These are phyloP conservation scores for Ganoderma sinense DNA, from an alignment of 1,284 basidiomycete species.

Conservation along the genomic window DNA sequence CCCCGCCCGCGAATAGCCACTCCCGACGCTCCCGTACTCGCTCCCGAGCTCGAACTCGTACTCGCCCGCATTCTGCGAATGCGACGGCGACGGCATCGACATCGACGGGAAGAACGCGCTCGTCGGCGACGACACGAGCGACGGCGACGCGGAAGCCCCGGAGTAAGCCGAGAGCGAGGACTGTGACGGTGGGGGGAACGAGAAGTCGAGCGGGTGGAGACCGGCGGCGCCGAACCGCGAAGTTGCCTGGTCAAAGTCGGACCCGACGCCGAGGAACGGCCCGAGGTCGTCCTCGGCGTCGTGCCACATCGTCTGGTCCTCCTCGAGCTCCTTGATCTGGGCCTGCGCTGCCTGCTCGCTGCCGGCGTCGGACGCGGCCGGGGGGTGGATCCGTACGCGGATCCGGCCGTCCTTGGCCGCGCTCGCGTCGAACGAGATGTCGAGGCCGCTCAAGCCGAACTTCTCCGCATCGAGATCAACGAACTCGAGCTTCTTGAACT, in stretches of 20 bases:
- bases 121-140: conserved; percentile 23
- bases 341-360: conserved; percentile 35
- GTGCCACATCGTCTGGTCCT: conserved; percentile 42
- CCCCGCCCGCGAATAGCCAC: conserved; percentile 34
- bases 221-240: conserved; percentile 9
- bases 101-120: conserved; percentile 24
- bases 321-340: conserved; percentile 38
- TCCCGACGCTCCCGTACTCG: conserved; percentile 34
- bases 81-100: conserved; percentile 37
- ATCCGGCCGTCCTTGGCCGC: conserved; percentile 73
- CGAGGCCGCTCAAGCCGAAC: conserved; percentile 62
- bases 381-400: conserved; percentile 73
- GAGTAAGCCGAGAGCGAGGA: conserved; percentile 32
- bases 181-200: conserved; percentile 42
- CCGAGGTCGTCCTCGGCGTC: conserved; percentile 46
- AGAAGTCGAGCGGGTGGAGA: conserved; percentile 45
- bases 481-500: conserved; percentile 60
- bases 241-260: conserved; percentile 23
- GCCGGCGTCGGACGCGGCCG: conserved; percentile 26
- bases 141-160: conserved; percentile 30
- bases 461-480: conserved; percentile 56
- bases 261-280: conserved; percentile 63
- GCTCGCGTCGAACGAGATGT: conserved; percentile 75
- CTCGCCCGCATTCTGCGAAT: conserved; percentile 33
- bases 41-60: conserved; percentile 36